Conservation (phyloP, 2,329 filamentous ascomycete species). For the Fusarium secorum region DNA sequence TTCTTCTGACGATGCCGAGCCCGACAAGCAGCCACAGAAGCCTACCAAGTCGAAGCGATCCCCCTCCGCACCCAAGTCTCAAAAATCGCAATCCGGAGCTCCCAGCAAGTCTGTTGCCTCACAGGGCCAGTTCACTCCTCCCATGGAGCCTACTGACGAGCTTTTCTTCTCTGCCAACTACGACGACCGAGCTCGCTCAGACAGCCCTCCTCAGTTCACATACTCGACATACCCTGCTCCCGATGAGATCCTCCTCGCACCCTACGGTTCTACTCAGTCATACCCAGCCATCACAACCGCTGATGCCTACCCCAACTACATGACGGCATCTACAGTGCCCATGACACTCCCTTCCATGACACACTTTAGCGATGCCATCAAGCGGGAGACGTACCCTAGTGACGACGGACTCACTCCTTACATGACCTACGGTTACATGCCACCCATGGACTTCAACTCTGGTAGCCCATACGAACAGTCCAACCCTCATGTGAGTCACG, state of each 20-base stretch:
- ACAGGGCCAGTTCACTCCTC: slow-evolving; percentile 67
- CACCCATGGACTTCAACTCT: slow-evolving; percentile 68
- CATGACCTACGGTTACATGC: slow-evolving; percentile 72
- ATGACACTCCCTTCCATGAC: slow-evolving; percentile 71
- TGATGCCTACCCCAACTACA: slow-evolving; percentile 65
- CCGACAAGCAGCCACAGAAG: slow-evolving; percentile 42
- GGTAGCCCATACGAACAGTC: slow-evolving; percentile 71
- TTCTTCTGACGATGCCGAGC: slow-evolving; percentile 56
- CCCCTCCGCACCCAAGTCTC: slow-evolving; percentile 41
- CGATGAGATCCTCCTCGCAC: slow-evolving; percentile 68
- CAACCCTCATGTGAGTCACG: slow-evolving; percentile 76
- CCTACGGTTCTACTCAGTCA: slow-evolving; percentile 62
- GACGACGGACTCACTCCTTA: slow-evolving; percentile 70
- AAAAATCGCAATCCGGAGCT: slow-evolving; percentile 41
- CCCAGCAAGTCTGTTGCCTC: slow-evolving; percentile 51
- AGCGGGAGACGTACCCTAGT: slow-evolving; percentile 67
- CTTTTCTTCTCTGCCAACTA: slow-evolving; percentile 68
- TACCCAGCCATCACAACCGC: slow-evolving; percentile 61
- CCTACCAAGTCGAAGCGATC: slow-evolving; percentile 45
- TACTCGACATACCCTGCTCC: slow-evolving; percentile 74
- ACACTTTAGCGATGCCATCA: slow-evolving; percentile 70
- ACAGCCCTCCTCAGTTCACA: slow-evolving; percentile 73
- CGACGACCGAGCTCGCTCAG: slow-evolving; percentile 73
- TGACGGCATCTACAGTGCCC: slow-evolving; percentile 60
- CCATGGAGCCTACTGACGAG: slow-evolving; percentile 69